phyloP scores from a whole-genome alignment of 441 rosid species.

The California macrophylla region DNA sequence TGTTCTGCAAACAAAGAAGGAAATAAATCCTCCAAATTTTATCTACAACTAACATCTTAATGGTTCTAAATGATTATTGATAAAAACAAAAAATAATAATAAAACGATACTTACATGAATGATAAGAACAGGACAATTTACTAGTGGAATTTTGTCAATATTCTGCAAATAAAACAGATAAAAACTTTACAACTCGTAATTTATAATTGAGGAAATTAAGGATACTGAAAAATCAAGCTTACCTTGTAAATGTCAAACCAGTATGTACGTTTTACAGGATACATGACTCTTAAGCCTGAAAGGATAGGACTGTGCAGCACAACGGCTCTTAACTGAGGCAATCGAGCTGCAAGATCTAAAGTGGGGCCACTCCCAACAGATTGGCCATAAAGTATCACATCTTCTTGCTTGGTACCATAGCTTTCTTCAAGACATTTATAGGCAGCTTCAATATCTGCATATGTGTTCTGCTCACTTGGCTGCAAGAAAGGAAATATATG shows the following conservation, averaged over 20 bases:
- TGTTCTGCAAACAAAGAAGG: not conserved
- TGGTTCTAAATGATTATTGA: not conserved
- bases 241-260: conserved; percentile 99
- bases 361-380: conserved; percentile 98
- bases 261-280: conserved; percentile 80
- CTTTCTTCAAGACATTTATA: conserved; percentile 86
- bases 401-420: conserved; percentile 81
- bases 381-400: conserved; percentile 82
- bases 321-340: conserved; percentile 69
- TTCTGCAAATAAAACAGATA: conserved; percentile 46
- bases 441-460: conserved; percentile 87
- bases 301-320: conserved; percentile 94
- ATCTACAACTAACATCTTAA: not conserved
- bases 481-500: conserved; percentile 25
- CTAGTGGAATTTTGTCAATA: conserved; percentile 87
- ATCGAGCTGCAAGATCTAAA: conserved; percentile 68
- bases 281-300: conserved; percentile 91
- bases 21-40: too few species aligned
- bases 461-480: conserved; percentile 94
- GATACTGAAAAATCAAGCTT: conserved; percentile 11
- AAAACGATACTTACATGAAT: conserved; percentile 60
- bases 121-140: conserved; percentile 77
- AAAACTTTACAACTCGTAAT: conserved; percentile 1
- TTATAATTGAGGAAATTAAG: not conserved
- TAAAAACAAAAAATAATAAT: not conserved